Evolutionary conservation across 805 yeast species (phyloP), one percentile per base, ranked within the genome.

Genomic region (Candida morakotiae): DNA sequence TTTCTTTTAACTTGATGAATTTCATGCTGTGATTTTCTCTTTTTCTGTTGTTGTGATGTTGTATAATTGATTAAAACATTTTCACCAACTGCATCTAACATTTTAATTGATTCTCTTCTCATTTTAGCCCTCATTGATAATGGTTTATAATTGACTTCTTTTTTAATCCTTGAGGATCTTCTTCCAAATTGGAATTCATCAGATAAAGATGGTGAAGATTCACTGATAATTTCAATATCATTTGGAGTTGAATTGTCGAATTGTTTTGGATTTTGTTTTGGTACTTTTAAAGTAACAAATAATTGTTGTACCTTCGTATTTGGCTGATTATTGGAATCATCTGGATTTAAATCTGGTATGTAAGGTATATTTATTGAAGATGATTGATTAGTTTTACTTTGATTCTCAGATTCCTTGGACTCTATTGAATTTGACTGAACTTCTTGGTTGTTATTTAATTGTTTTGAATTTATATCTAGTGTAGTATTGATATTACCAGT

Each of bases 121-220:
- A 82, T 70, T 52, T 83, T 84, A 11, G 71, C 74, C 27, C 83
- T 65, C 37, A 83, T 56, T 1, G 89, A 78, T 0, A 88, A 87
- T 23, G 78, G 67, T 14, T 78, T 77, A 48, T 86, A 86, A 53
- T 79, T 76, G 5, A 86, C 76, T 9, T 73, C 69, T 40, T 73
- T 76, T 3, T 78, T 71, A 16, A 78, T 62, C 17, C 87, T 66
- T 39, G 78, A 58, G 34, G 82, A 62, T 28, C 73, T 47, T 36
- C 46, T 37, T 7, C 46, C 28, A 18, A 42, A 44, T n/a, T 44
- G 46, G 2, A 47, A 17, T 5, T 49, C 10, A 18, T 11, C 20
- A 16, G 22, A 28, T 10, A 16, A 11, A 5, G 30, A 9, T 27
- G 29, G 26, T 11, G 26, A n/a, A n/a, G 26, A 21, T 7, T 21